These are phyloP conservation scores for Clathrus columnatus DNA, from an alignment of 768 basidiomycete genomes.

Conservation along the genomic window DNA sequence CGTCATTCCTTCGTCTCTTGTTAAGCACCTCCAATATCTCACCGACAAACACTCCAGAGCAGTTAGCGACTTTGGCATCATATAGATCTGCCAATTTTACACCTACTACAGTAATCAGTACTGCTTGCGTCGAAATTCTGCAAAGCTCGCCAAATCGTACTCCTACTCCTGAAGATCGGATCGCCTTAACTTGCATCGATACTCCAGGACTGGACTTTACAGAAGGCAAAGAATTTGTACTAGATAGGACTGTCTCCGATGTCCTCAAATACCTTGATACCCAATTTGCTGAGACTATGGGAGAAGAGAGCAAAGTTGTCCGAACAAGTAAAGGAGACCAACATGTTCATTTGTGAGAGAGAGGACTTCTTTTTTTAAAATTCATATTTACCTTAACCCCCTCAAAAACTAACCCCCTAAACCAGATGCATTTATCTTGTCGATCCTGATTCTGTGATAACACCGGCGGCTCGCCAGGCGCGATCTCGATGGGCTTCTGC, in stretches of 20 bases:
- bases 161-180: conserved; percentile 52
- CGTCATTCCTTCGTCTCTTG: conserved; percentile 68
- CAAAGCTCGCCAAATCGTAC: conserved; percentile 37
- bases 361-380: background rate
- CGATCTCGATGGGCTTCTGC: conserved; percentile 5
- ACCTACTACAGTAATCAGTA: conserved; percentile 50
- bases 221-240: conserved; percentile 61
- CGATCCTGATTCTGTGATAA: conserved; percentile 65
- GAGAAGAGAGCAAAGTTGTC: conserved; percentile 76
- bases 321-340: conserved; percentile 83
- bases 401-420: background rate
- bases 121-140: conserved; percentile 71
- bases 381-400: conserved; percentile 12
- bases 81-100: conserved; percentile 54
- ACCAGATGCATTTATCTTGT: conserved; percentile 80
- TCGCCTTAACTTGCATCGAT: conserved; percentile 74
- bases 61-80: conserved; percentile 51
- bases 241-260: conserved; percentile 68
- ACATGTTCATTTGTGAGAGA: conserved; percentile 75
- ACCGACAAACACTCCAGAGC: conserved; percentile 65
- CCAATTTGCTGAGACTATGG: conserved; percentile 81
- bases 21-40: conserved; percentile 82
- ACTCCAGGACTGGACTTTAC: conserved; percentile 78
- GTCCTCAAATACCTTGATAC: conserved; percentile 73
- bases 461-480: conserved; percentile 41